Evolutionary conservation across 2,329 filamentous ascomycete species (phyloP), one percentile per base, ranked within the genome.

Genomic region (Aureobasidium sp.): DNA sequence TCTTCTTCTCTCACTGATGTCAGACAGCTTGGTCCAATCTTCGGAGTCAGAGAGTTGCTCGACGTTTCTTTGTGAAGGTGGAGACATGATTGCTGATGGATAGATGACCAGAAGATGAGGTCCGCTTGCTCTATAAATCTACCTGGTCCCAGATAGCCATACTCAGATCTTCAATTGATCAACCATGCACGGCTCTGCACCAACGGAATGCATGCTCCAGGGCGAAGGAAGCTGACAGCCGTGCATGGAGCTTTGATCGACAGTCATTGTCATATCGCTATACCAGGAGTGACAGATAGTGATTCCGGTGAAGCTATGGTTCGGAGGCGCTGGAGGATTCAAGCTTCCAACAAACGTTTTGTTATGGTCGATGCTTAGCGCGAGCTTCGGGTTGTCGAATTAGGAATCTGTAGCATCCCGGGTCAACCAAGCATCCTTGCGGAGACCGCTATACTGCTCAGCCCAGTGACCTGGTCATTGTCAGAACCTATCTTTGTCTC

Each of bases 1-100:
- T 12, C 25, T 22, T n/a, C 49, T 5, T 22, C 49, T 37, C 34
- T 53, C 49, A 53, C 25, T 39, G 12, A 53, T 27, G 15, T 53
- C 49, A 5, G 49, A 17, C 5, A 53, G n/a, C 12, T 39, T 53
- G 4, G 49, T 39, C 49, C 49, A 53, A 27, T 53, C 49, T 27
- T 53, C 49, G 15, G 49, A 53, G 49, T 53, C 49, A 37, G 49
- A 53, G 15, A 53, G 2, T 29, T 53, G 49, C 34, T 53, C 49
- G 22, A n/a, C 36, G 49, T 37, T 27, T 22, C 34, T 41, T 34
- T 53, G 34, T 34, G n/a, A 22, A 12, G 49, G n/a, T 12, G 49
- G 49, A 53, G 49, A 37, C 49, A 53, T 53, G 49, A 27, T 53
- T 53, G 47, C 27, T 27, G 27, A 49, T 29, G 25, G 29, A 9